A percentile compares a stretch with the other conserved stretches of the same genome.
phyloP scores from a whole-genome alignment of 306 rosid genomes.

The Sicyos edulis region DNA sequence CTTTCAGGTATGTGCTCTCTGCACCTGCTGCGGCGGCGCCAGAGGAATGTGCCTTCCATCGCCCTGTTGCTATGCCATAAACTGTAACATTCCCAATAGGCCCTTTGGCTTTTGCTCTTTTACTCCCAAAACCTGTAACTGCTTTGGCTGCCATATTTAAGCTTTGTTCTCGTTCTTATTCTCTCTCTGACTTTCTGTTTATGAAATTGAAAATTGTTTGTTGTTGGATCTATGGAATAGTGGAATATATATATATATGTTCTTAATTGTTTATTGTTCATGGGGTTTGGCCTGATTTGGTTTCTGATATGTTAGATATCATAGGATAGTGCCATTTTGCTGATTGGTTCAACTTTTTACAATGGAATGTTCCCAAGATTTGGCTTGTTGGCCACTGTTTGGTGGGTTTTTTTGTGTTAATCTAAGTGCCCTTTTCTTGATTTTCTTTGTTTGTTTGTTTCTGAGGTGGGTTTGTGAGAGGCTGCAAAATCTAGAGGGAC shows the following conservation, averaged over 20 bases:
- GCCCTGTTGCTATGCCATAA: slow-evolving; percentile 98
- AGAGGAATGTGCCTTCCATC: slow-evolving; percentile 90
- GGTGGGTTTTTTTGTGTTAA: not conserved
- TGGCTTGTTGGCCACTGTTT: not conserved
- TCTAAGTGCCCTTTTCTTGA: not conserved
- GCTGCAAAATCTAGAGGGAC: not conserved
- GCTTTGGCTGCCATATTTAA: slow-evolving; percentile 92
- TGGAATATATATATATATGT: not conserved
- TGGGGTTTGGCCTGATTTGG: too few species aligned
- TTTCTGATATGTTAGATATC: not conserved
- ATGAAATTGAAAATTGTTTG: not conserved
- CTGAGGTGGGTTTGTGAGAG: not conserved
- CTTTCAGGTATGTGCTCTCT: slow-evolving; percentile 86
- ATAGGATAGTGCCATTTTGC: not conserved
- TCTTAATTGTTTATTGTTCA: slow-evolving; percentile 12
- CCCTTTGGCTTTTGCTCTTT: slow-evolving; percentile 98
- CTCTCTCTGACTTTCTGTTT: slow-evolving; percentile 4
- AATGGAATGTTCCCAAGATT: slow-evolving; percentile 2
- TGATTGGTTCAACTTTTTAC: not conserved
- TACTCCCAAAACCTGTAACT: slow-evolving; percentile 97
- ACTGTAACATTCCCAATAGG: slow-evolving; percentile 93
- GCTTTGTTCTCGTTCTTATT: slow-evolving; percentile 5
- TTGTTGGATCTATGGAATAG: slow-evolving; percentile 6
- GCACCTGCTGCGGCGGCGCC: slow-evolving; percentile 98
- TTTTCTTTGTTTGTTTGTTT: slow-evolving; percentile 2